These are phyloP conservation scores for Forsythia suspensa DNA, from an alignment of 257 asterid species.

Conservation along the genomic window DNA sequence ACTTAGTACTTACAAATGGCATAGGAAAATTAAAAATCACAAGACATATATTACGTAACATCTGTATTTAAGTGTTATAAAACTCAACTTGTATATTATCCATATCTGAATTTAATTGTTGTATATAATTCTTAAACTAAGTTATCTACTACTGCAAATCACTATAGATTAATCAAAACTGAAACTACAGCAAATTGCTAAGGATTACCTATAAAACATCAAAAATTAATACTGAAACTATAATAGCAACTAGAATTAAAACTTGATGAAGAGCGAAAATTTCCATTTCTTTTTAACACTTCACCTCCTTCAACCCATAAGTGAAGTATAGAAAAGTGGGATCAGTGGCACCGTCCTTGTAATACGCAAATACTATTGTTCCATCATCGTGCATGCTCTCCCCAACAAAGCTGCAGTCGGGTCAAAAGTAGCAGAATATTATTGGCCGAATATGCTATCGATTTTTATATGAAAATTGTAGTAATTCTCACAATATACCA, in stretches of 20 bases:
- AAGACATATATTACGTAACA: no score
- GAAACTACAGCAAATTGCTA: not conserved
- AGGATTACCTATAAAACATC: not conserved
- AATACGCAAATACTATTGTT: conserved; percentile 46
- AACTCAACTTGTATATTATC: no score
- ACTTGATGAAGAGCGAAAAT: not conserved
- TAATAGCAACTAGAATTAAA: not conserved
- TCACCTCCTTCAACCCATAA: conserved; percentile 51
- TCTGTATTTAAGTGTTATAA: no score
- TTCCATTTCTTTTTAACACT: conserved; percentile 27
- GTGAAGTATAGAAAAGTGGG: conserved; percentile 59
- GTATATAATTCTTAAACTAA: not conserved
- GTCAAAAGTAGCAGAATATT: not conserved
- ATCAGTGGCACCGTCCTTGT: conserved; percentile 53
- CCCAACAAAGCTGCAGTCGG: conserved; percentile 45
- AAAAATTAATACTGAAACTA: not conserved
- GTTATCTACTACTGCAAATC: not conserved
- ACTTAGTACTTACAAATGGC: no score
- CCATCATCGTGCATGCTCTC: conserved; percentile 58
- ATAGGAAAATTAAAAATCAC: no score
- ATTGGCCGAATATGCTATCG: not conserved
- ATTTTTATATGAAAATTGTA: not conserved
- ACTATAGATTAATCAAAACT: not conserved
- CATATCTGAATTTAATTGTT: no score
- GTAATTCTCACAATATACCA: no score